Evolutionary conservation across 73 alveolate genomes (phyloP), one percentile per base, ranked within the genome.

Genomic region (Blepharisma stoltei): DNA sequence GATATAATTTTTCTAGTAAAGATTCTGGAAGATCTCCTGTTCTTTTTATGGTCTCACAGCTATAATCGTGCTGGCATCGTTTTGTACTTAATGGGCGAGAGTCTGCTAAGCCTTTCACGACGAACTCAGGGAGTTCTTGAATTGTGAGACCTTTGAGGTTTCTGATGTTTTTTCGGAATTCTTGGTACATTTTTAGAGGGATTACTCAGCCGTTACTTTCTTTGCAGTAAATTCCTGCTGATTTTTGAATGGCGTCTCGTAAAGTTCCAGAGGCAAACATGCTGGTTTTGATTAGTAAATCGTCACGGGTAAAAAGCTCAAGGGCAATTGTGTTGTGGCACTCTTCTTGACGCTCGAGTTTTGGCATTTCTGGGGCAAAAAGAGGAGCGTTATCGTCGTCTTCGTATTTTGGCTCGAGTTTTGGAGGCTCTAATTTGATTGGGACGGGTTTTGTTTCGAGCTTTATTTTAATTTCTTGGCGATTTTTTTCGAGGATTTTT

Each of bases 21-120:
- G 50, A 46, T 50, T 60, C 79, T 9, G 97, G 97, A n/a, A 91
- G 77, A 53, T 70, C 86, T 37, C 86, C 85, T 46, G 86, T n/a
- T 52, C 73, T 37, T 37, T 80, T 78, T 6, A 46, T 32, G 32
- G 48, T 67, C 84, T 83, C 77, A 60, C 50, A 4, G 21, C 32
- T 7, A 55, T 27, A n/a, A 14, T 45, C 37, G 54, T 70, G 18
- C 32, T 55, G 37, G 46, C 25, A 27, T 27, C 25, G 4, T 68
- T 60, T 60, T 60, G 73, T 60, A 60, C 46, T 14, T 60, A 60
- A 14, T 25, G 73, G 73, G 14, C 73, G 14, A 25, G 14, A 14
- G 73, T 60, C 73, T 60, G 73, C 73, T 14, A 60, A 25, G 23
- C 46, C 73, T 60, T 38, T 60, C 5, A 60, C 73, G 2, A 60